Evolutionary conservation across 2,329 filamentous ascomycete genomes (phyloP).

Genomic region (Ophioceras dolichostomum): DNA sequence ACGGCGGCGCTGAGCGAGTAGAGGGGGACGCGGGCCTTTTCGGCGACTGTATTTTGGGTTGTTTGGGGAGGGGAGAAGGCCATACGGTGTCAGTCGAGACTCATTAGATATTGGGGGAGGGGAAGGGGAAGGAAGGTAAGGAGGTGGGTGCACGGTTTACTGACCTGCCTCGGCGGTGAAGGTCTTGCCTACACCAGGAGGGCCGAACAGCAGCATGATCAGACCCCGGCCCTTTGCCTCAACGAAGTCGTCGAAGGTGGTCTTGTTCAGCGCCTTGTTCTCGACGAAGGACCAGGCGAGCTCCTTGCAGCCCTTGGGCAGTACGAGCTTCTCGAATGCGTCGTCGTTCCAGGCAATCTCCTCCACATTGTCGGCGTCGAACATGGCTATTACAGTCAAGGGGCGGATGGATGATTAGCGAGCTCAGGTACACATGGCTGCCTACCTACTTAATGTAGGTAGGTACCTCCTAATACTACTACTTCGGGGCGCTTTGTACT

Average conservation of each 20-base stretch:
- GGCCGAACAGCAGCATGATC: background rate
- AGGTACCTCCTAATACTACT: no score
- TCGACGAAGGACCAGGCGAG: conserved; percentile 24
- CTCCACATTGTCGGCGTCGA: conserved; percentile 12
- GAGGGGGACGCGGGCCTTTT: conserved; percentile 6
- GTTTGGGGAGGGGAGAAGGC: no score
- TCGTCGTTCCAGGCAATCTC: conserved; percentile 21
- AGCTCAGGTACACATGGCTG: no score
- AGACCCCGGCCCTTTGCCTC: conserved; percentile 7
- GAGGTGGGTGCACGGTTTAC: background rate
- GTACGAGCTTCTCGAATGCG: conserved; percentile 22
- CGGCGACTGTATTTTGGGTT: no score
- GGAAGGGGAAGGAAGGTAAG: no score
- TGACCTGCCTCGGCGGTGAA: conserved; percentile 13
- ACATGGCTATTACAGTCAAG: background rate
- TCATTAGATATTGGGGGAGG: no score
- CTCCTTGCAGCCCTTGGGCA: conserved; percentile 23
- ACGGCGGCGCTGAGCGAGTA: conserved; percentile 9
- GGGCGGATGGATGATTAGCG: no score
- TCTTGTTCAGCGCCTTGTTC: conserved; percentile 16
- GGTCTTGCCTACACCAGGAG: background rate
- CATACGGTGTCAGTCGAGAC: no score
- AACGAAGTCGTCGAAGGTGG: conserved; percentile 21
- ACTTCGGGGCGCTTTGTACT: no score
- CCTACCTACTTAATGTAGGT: no score